A percentile compares a stretch with the other conserved stretches of the same genome.
Conservation (phyloP, 352 stramenopile species). For the Globisporangium takayamanum region DNA sequence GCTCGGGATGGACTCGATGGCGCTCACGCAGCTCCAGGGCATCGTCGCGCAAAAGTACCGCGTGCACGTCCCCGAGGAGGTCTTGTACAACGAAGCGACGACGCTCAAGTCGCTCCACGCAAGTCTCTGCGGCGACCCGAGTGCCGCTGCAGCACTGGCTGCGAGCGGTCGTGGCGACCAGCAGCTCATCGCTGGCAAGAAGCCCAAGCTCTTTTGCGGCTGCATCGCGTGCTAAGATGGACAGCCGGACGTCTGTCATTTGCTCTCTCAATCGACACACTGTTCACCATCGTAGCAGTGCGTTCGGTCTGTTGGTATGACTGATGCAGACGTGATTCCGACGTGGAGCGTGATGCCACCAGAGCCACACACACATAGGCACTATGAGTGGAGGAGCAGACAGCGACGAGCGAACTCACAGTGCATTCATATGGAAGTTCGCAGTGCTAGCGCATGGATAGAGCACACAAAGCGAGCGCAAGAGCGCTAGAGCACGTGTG, state of each 20-base stretch:
- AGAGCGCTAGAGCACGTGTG: neutral
- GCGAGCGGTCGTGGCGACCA: constrained; percentile 8
- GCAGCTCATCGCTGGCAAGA: constrained; percentile 17
- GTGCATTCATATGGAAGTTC: neutral
- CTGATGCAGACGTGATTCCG: too few relatives aligned
- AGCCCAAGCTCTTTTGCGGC: constrained; percentile 62
- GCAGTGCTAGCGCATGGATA: neutral
- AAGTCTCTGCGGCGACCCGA: constrained; percentile 39
- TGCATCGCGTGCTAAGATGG: constrained; percentile 59
- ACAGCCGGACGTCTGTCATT: neutral
- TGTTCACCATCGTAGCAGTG: too few relatives aligned
- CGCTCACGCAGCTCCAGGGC: constrained; percentile 93
- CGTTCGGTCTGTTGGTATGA: too few relatives aligned
- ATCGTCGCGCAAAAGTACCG: constrained; percentile 87
- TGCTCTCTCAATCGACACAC: neutral
- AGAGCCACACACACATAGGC: too few relatives aligned
- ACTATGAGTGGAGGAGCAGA: too few relatives aligned
- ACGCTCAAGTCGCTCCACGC: constrained; percentile 81
- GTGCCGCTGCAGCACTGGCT: constrained; percentile 3
- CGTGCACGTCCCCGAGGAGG: constrained; percentile 88
- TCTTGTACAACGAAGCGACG: constrained; percentile 89
- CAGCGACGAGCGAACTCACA: too few relatives aligned
- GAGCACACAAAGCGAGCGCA: neutral
- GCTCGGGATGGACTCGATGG: constrained; percentile 91
- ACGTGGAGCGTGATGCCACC: too few relatives aligned